Evolutionary conservation across 108 stramenopile species (phyloP), one percentile per base, ranked within the genome.

Genomic region (Cyclotella baltica): DNA sequence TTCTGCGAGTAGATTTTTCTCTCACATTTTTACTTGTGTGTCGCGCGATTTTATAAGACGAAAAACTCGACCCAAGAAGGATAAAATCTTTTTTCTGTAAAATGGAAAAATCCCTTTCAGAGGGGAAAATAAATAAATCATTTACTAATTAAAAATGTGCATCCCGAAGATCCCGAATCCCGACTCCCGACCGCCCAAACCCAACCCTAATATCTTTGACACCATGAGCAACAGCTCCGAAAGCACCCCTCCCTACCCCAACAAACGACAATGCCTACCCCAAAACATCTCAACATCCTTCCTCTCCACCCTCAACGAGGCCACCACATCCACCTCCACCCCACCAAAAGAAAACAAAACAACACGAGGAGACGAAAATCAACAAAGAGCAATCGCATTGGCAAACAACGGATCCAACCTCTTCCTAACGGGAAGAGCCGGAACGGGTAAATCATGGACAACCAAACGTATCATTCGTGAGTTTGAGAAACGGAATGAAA

Each of bases 401-500:
- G 81, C 81, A 11, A 19, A 34, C 4, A 28, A 55, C 0, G 77
- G 77, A 8, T 28, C 25, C 3, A 83, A 78, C 25, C 27, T 80
- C 0, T 86, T 86, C 63, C 53, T 83, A 16, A 86, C 85, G 3
- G 85, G 85, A 4, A 77, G 66, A 23, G 85, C 85, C 34, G 85
- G 85, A 4, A 83, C 85, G 13, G 85, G 85, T 1, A 86, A 86
- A 61, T 74, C 72, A 28, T 83, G 82, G 82, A 57, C 77, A 16
- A 83, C 82, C 0, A 77, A 77, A 37, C 70, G 63, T 16, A 77
- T 86, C 43, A 46, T 83, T 3, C 25, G 53, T 29, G 20, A 25
- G 3, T 75, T 75, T 36, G 10, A 37, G 1, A 28, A 70, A 33
- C 25, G 23, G 34, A 28, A 34, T 20, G 80, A 83, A 30, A 69